Base-by-base conservation (phyloP, 805 yeast genomes). In the Lipomyces mesembrius region DNA sequence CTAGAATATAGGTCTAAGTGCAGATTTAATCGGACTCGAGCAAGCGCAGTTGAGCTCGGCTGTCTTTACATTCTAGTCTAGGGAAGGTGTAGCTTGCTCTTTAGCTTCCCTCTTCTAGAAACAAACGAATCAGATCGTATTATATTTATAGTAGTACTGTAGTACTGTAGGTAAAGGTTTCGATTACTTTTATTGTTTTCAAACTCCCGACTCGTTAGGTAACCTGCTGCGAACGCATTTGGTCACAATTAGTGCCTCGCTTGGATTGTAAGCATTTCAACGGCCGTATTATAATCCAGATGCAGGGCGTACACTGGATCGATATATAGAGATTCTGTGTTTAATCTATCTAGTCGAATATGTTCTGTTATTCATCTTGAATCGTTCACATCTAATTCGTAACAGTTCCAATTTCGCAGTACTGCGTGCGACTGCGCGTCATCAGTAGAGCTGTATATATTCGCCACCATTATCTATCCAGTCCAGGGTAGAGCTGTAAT, bases 401-500 rank as follows among this genome's bases (percentile, higher is more conserved):
- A 43, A 43, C 49, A 43, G 49, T n/a, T 43, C 49, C 49, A 17
- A 8, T 43, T 43, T 43, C 20, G 49, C 49, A 43, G 22, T 43
- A 43, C 22, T 17, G 22, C 49, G 9, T 17, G 49, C 49, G 49
- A 43, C 14, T n/a, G 9, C 22, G 8, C 49, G 2, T 5, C 14
- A 43, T 43, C 49, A 43, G 49, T 43, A 43, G 49, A 43, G 20
- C 49, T 17, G 49, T 43, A 43, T 43, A 43, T 43, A 43, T 17
- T 43, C 49, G 22, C 9, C 49, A n/a, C 22, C 49, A n/a, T 43
- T 43, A 43, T 43, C 20, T 43, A 43, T 43, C 22, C 49, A 43
- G 49, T 43, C 49, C 49, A 43, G 49, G 14, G 49, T 43, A 43
- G 49, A 43, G 49, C 49, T 43, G 49, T 43, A 43, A 43, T 43